Evolutionary conservation across 139 green algal species (phyloP).

Genomic region (Closterium sp.): DNA sequence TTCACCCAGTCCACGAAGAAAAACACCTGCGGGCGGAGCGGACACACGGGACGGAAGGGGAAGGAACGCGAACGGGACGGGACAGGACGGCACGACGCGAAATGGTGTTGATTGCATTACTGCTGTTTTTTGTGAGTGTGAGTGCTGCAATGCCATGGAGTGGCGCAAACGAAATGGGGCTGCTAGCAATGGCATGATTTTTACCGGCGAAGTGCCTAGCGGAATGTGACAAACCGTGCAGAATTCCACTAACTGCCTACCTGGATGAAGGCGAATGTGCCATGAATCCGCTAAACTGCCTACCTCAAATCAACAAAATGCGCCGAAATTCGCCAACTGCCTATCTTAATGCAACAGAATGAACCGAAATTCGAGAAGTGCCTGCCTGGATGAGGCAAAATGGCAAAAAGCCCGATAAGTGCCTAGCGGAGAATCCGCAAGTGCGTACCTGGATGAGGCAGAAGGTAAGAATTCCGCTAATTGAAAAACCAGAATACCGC

Average conservation of each 20-base stretch:
- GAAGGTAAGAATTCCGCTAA: too few relatives aligned
- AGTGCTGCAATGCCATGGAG: not conserved
- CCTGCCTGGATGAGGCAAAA: not conserved
- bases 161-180: not conserved
- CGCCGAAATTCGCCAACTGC: not conserved
- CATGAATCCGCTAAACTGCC: conserved; percentile 49
- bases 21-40: conserved; percentile 25
- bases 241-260: conserved; percentile 20
- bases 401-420: not conserved
- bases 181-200: not conserved
- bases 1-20: conserved; percentile 46
- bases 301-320: conserved; percentile 24
- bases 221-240: not conserved
- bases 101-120: not conserved
- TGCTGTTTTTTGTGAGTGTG: not conserved
- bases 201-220: not conserved
- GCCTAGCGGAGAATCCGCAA: not conserved
- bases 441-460: conserved; percentile 62
- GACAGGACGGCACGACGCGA: not conserved
- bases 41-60: not conserved
- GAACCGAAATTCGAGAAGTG: not conserved
- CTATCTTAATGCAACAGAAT: not conserved
- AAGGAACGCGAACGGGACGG: not conserved
- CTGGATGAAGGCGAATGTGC: conserved; percentile 61
- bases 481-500: conserved; percentile 34